Percentiles rank a stretch among this genome's conserved stretches.
Evolutionary conservation across 306 rosid genomes (phyloP).

Genomic region (Ormosia emarginata): DNA sequence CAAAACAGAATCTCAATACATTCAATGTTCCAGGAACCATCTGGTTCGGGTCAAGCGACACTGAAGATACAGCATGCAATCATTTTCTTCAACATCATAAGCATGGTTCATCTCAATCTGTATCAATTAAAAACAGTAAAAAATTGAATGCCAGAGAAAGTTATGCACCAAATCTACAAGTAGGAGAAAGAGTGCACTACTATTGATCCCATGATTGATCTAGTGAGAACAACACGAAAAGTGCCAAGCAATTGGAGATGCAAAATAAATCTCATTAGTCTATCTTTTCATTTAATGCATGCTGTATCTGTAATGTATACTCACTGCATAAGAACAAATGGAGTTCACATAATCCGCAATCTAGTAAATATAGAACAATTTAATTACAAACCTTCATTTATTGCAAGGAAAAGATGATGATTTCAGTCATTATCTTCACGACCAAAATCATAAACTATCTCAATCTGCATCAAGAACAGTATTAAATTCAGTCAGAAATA

Average conservation of each 20-base stretch:
- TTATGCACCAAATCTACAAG: not conserved
- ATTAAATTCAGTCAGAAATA: slow-evolving; percentile 28
- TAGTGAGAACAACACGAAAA: not conserved
- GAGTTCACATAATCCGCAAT: not conserved
- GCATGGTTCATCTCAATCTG: slow-evolving; percentile 43
- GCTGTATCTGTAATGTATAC: not conserved
- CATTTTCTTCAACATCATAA: slow-evolving; percentile 26
- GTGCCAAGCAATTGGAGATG: not conserved
- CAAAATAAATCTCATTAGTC: not conserved
- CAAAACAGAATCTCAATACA: not conserved
- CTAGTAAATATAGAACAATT: slow-evolving; percentile 21
- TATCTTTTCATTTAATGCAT: not conserved
- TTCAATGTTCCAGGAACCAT: not conserved
- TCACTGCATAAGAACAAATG: not conserved
- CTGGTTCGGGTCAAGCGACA: slow-evolving; percentile 8
- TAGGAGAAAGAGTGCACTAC: not conserved
- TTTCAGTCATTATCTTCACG: slow-evolving; percentile 71
- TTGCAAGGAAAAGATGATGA: slow-evolving; percentile 23
- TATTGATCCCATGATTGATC: not conserved
- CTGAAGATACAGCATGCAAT: slow-evolving; percentile 19
- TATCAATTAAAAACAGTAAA: not conserved
- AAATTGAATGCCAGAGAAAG: not conserved
- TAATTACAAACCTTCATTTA: slow-evolving; percentile 52
- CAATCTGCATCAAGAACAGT: slow-evolving; percentile 56
- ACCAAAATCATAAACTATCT: slow-evolving; percentile 79